Conservation (phyloP, 148 eudicot genomes). For the Polygonum aviculare region DNA sequence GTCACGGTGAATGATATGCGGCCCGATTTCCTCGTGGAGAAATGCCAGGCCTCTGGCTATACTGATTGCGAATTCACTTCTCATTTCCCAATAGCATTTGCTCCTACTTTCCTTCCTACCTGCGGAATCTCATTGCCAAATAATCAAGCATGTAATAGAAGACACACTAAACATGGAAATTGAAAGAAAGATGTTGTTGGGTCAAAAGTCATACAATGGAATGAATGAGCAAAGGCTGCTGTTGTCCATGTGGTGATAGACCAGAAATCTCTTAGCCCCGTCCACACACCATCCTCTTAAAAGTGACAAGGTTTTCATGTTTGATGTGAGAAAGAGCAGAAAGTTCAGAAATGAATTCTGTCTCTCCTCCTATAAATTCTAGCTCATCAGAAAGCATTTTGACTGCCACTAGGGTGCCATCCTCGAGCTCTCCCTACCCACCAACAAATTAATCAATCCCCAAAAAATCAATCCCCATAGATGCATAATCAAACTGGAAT, state of each 20-base stretch:
- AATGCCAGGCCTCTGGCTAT: conserved; percentile 43
- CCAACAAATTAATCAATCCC: not conserved
- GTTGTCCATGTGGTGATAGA: conserved; percentile 62
- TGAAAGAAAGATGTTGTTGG: not conserved
- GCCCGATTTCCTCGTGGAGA: conserved; percentile 53
- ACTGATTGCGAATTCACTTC: conserved; percentile 32
- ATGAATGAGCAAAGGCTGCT: conserved; percentile 43
- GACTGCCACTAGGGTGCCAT: conserved; percentile 48
- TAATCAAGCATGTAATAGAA: not conserved
- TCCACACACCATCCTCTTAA: conserved; percentile 61
- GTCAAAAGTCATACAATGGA: conserved; percentile 38
- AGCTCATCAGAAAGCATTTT: conserved; percentile 52
- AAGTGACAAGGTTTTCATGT: conserved; percentile 62
- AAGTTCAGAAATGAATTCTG: conserved; percentile 61
- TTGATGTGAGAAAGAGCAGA: conserved; percentile 40
- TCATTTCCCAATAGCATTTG: conserved; percentile 36
- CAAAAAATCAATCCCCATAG: not conserved
- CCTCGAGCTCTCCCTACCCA: conserved; percentile 44
- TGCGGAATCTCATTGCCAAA: not conserved
- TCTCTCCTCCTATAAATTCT: conserved; percentile 57
- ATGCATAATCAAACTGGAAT: not conserved
- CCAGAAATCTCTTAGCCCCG: conserved; percentile 44
- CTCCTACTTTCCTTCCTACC: conserved; percentile 31
- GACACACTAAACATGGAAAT: not conserved
- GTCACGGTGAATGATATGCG: conserved; percentile 50